These are phyloP conservation scores for Arbutus unedo DNA, from an alignment of 148 eudicot genomes.

Conservation along the genomic window DNA sequence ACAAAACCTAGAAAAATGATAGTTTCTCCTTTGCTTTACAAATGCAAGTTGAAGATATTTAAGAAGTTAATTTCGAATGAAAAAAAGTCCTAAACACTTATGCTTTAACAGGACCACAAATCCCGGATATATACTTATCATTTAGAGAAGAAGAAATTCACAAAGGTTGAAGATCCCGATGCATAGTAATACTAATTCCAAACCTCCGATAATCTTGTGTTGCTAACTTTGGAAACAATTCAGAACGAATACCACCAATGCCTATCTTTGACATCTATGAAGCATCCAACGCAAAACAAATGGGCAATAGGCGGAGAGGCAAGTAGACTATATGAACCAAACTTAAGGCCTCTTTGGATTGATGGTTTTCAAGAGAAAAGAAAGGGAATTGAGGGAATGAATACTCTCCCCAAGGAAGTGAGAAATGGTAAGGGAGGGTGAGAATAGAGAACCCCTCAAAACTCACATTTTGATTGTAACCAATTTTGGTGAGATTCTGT, in stretches of 20 bases:
- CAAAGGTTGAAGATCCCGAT: neutral
- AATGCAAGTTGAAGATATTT: neutral
- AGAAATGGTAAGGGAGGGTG: too few relatives aligned
- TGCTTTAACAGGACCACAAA: neutral
- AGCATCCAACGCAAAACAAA: neutral
- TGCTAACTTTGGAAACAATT: neutral
- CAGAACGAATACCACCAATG: neutral
- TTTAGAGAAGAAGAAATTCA: neutral
- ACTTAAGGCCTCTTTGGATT: neutral
- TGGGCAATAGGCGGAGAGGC: neutral
- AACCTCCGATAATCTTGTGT: neutral
- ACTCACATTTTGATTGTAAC: too few relatives aligned
- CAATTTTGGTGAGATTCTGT: too few relatives aligned
- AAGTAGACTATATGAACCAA: neutral
- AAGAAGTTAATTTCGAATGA: neutral
- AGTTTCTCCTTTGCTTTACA: neutral
- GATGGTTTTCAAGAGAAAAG: too few relatives aligned
- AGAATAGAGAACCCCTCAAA: too few relatives aligned
- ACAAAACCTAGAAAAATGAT: constrained; percentile 20
- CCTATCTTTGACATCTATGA: too few relatives aligned
- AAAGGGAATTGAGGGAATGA: too few relatives aligned
- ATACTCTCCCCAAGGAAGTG: too few relatives aligned
- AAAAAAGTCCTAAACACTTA: neutral
- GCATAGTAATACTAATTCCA: neutral
- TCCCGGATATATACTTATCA: neutral